phyloP scores from a whole-genome alignment of 2,329 filamentous ascomycete species.

The Colletotrichum tropicicola region DNA sequence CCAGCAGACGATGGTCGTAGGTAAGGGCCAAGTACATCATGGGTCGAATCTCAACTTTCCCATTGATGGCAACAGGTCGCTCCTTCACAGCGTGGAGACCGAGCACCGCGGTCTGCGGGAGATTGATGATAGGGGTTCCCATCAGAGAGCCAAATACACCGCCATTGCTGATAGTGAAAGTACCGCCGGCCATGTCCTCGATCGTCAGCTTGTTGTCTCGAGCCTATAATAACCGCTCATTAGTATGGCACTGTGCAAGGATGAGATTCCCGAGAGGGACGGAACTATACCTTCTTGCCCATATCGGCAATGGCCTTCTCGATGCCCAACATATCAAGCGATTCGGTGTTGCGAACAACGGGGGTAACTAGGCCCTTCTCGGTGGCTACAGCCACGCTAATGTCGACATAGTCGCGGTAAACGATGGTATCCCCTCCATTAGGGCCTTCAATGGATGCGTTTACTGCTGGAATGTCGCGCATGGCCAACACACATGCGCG shows the following conservation, averaged over 20 bases:
- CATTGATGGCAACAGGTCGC: constrained; percentile 86
- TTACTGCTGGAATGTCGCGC: constrained; percentile 93
- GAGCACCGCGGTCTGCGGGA: constrained; percentile 90
- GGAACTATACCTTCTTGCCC: constrained; percentile 83
- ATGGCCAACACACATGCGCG: constrained; percentile 90
- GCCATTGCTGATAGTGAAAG: constrained; percentile 97
- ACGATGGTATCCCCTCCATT: constrained; percentile 97
- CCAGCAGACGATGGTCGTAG: constrained; percentile 95
- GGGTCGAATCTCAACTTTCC: constrained; percentile 94
- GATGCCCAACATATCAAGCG: constrained; percentile 86
- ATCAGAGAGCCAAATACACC: constrained; percentile 97
- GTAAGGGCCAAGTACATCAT: constrained; percentile 99
- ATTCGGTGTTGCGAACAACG: constrained; percentile 92
- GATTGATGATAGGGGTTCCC: constrained; percentile 98
- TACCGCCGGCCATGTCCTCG: constrained; percentile 98
- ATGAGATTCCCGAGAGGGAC: no score
- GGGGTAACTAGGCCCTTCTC: constrained; percentile 98
- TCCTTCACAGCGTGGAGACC: constrained; percentile 98
- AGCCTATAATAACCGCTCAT: constrained; percentile 62
- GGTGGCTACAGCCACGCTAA: constrained; percentile 95
- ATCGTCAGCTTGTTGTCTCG: constrained; percentile 97
- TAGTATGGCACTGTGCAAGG: no score
- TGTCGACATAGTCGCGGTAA: constrained; percentile 97
- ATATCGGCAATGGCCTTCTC: constrained; percentile 92
- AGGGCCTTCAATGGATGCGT: constrained; percentile 95